These are phyloP conservation scores for Lactarius indigo DNA, from an alignment of 768 basidiomycete genomes.

Conservation along the genomic window DNA sequence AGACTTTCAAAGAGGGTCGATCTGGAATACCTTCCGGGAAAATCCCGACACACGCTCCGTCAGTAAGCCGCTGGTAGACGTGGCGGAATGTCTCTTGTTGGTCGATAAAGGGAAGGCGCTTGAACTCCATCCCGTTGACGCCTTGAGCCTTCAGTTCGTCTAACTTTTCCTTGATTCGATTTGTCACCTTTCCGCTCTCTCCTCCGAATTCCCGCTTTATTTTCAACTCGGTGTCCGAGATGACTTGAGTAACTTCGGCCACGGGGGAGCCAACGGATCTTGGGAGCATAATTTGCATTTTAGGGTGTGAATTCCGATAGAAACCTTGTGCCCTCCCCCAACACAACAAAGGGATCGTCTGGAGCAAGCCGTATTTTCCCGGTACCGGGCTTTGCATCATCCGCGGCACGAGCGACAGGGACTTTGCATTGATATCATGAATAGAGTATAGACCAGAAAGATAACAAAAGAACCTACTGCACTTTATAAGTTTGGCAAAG, in stretches of 20 bases:
- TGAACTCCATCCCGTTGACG: slow-evolving; percentile 67
- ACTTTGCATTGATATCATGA: slow-evolving; percentile 44
- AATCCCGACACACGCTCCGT: slow-evolving; percentile 91
- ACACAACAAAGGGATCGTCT: slow-evolving; percentile 75
- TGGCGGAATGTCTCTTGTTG: slow-evolving; percentile 93
- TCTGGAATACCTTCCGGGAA: slow-evolving; percentile 83
- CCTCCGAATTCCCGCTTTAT: slow-evolving; percentile 86
- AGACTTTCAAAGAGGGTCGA: neutral
- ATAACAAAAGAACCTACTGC: slow-evolving; percentile 55
- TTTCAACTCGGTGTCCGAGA: slow-evolving; percentile 82
- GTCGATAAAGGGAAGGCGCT: slow-evolving; percentile 83
- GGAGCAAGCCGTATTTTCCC: slow-evolving; percentile 70
- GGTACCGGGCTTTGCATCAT: slow-evolving; percentile 70
- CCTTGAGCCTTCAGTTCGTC: slow-evolving; percentile 56
- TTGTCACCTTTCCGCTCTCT: slow-evolving; percentile 71
- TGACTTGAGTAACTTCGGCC: slow-evolving; percentile 82
- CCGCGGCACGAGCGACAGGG: slow-evolving; percentile 89
- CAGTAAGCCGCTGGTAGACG: slow-evolving; percentile 82
- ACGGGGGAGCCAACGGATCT: slow-evolving; percentile 71
- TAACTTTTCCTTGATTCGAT: slow-evolving; percentile 62
- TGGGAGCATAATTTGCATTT: slow-evolving; percentile 84
- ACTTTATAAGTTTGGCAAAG: slow-evolving; percentile 78
- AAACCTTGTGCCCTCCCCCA: slow-evolving; percentile 82
- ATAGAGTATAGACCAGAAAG: neutral
- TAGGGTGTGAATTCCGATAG: slow-evolving; percentile 66